These are phyloP conservation scores for Chenopodium berlandieri DNA, from an alignment of 148 eudicot species.

Conservation along the genomic window DNA sequence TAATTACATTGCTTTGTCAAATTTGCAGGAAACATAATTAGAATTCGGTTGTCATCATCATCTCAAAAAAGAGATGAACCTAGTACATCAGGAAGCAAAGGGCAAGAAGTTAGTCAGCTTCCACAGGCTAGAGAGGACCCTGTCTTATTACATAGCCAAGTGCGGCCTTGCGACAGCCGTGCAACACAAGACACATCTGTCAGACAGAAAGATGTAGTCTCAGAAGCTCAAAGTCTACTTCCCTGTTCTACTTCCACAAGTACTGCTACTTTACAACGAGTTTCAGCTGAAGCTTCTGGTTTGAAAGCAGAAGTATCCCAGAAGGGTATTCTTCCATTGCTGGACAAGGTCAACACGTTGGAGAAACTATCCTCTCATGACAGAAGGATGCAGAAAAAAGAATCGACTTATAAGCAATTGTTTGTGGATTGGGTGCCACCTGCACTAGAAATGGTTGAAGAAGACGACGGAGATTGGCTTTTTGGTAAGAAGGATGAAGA, in stretches of 20 bases:
- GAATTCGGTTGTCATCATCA: constrained; percentile 44
- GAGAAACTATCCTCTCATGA: constrained; percentile 30
- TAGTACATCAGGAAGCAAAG: constrained; percentile 18
- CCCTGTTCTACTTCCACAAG: constrained; percentile 1
- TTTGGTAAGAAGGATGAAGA: constrained; percentile 31
- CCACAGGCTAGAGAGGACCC: constrained; percentile 28
- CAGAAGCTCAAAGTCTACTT: constrained; percentile 6
- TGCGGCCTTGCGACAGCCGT: constrained; percentile 25
- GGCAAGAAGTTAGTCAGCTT: constrained; percentile 31
- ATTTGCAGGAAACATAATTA: constrained; percentile 51
- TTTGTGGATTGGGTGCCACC: constrained; percentile 39
- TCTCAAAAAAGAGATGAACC: constrained; percentile 36
- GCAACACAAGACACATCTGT: constrained; percentile 7
- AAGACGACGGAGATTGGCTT: constrained; percentile 62
- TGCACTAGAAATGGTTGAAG: background rate
- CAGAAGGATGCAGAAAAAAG: constrained; percentile 27
- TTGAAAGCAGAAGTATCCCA: background rate
- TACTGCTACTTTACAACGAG: background rate
- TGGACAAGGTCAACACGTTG: background rate
- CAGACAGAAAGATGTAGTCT: background rate
- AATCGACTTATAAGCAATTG: constrained; percentile 32
- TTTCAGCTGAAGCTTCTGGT: background rate
- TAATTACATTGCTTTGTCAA: background rate
- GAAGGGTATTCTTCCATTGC: background rate
- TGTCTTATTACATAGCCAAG: constrained; percentile 5